Percentiles rank a stretch among this genome's conserved stretches.
These are phyloP conservation scores for Clonostachys solani DNA, from an alignment of 2,329 filamentous ascomycete genomes.

Conservation along the genomic window DNA sequence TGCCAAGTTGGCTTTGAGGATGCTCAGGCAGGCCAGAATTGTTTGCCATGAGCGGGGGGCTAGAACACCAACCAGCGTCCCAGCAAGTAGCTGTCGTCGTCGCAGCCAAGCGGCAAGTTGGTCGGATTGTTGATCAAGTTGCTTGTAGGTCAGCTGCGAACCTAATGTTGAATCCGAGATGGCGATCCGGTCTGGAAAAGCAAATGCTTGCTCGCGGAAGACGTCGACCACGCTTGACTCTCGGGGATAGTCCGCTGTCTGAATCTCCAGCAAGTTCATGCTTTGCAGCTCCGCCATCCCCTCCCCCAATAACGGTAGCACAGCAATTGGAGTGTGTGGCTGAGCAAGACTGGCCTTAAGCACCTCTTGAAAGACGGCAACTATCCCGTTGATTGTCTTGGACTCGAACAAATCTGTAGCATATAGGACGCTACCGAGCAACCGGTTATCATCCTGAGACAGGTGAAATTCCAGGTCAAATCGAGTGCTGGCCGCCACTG, in stretches of 20 bases:
- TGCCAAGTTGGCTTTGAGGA: slow-evolving; percentile 7
- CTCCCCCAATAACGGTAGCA: not conserved
- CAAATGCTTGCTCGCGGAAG: slow-evolving; percentile 3
- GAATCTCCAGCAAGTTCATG: not conserved
- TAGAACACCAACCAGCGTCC: slow-evolving; percentile 5
- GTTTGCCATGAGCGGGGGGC: slow-evolving; percentile 7
- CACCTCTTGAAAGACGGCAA: slow-evolving; percentile 8
- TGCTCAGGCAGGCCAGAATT: slow-evolving; percentile 5
- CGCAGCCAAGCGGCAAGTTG: slow-evolving; percentile 2
- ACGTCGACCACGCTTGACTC: slow-evolving; percentile 6
- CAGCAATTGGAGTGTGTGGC: not conserved
- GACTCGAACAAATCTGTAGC: slow-evolving; percentile 9
- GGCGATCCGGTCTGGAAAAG: slow-evolving; percentile 3
- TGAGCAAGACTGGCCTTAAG: slow-evolving; percentile 6
- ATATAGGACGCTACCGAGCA: slow-evolving; percentile 5
- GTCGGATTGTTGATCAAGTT: slow-evolving; percentile 4
- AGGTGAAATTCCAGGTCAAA: slow-evolving; percentile 16
- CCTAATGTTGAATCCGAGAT: slow-evolving; percentile 3
- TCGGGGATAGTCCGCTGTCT: not conserved
- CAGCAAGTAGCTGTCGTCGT: not conserved
- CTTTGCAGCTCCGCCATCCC: not conserved
- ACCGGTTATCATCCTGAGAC: slow-evolving; percentile 3
- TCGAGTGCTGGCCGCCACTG: not conserved
- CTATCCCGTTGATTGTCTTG: slow-evolving; percentile 8
- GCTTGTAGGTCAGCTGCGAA: slow-evolving; percentile 4